phyloP scores from a whole-genome alignment of 2,329 filamentous ascomycete species.

The Talaromyces sp. region DNA sequence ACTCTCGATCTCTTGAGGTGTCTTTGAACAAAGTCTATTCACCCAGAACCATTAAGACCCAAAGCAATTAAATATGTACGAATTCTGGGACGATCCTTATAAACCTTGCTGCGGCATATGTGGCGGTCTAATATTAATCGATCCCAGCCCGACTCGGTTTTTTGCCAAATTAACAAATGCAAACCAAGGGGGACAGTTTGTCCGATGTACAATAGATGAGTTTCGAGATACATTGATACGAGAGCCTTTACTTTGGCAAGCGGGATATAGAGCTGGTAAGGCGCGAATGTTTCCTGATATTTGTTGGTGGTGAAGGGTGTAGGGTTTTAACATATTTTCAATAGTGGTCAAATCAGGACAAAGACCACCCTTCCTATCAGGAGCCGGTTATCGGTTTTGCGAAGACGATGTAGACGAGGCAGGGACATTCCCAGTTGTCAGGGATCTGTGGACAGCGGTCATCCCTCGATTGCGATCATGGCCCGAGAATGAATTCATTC shows the following conservation, averaged over 20 bases:
- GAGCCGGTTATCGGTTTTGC: conserved; percentile 1
- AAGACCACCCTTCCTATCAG: not conserved
- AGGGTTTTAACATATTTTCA: not conserved
- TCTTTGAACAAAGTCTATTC: not conserved
- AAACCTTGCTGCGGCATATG: not conserved
- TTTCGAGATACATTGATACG: not conserved
- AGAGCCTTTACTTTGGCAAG: not conserved
- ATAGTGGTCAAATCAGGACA: not conserved
- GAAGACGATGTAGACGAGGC: not conserved
- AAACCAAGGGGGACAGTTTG: not conserved
- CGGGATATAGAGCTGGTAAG: conserved; percentile 8
- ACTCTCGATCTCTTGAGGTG: not conserved
- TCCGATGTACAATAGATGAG: not conserved
- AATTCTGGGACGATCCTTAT: not conserved
- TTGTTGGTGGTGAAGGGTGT: not conserved
- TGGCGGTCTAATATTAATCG: not conserved
- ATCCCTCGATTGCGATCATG: not conserved
- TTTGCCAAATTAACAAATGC: not conserved
- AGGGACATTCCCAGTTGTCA: not conserved
- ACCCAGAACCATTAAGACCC: not conserved
- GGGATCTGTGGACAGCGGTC: not conserved
- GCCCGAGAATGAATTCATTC: not conserved
- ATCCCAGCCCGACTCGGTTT: not conserved
- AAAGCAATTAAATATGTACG: not conserved
- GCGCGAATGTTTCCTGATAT: not conserved